Conservation (phyloP, 192 early-diverging fungal genomes). For the Podila minutissima region DNA sequence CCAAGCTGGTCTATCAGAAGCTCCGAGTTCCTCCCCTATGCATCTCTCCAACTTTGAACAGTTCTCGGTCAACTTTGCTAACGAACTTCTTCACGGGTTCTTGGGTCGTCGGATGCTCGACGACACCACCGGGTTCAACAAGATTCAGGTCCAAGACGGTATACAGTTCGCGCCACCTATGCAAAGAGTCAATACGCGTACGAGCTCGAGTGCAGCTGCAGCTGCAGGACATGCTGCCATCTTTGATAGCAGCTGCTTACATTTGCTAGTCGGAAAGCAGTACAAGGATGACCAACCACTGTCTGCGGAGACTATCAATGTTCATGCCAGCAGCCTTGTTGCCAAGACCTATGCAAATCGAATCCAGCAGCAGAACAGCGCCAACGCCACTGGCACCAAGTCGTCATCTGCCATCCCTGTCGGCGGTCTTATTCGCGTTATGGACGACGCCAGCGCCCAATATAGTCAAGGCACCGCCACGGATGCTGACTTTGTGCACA, state of each 20-base stretch:
- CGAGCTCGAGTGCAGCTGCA: not conserved
- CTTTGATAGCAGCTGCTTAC: slow-evolving; percentile 63
- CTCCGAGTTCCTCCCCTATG: slow-evolving; percentile 51
- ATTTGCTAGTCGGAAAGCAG: slow-evolving; percentile 64
- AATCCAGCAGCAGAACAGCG: slow-evolving; percentile 19
- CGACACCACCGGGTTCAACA: slow-evolving; percentile 56
- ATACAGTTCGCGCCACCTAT: slow-evolving; percentile 64
- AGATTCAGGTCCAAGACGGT: slow-evolving; percentile 60
- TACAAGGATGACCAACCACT: slow-evolving; percentile 42
- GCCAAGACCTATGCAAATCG: slow-evolving; percentile 8
- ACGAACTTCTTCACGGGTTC: slow-evolving; percentile 75
- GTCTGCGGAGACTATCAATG: not conserved
- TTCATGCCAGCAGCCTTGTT: not conserved
- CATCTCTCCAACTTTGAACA: slow-evolving; percentile 67
- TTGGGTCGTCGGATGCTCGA: slow-evolving; percentile 65
- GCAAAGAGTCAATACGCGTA: slow-evolving; percentile 22
- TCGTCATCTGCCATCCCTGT: slow-evolving; percentile 31
- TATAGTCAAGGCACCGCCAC: slow-evolving; percentile 57
- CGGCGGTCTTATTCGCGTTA: slow-evolving; percentile 55
- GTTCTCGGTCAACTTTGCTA: slow-evolving; percentile 75
- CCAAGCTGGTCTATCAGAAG: slow-evolving; percentile 76
- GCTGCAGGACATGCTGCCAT: slow-evolving; percentile 7
- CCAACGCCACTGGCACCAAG: slow-evolving; percentile 6
- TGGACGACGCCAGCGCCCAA: slow-evolving; percentile 58
- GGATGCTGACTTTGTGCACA: slow-evolving; percentile 52